Evolutionary conservation across 805 yeast species (phyloP), one percentile per base, ranked within the genome.

Genomic region (Metschnikowia rubicola): DNA sequence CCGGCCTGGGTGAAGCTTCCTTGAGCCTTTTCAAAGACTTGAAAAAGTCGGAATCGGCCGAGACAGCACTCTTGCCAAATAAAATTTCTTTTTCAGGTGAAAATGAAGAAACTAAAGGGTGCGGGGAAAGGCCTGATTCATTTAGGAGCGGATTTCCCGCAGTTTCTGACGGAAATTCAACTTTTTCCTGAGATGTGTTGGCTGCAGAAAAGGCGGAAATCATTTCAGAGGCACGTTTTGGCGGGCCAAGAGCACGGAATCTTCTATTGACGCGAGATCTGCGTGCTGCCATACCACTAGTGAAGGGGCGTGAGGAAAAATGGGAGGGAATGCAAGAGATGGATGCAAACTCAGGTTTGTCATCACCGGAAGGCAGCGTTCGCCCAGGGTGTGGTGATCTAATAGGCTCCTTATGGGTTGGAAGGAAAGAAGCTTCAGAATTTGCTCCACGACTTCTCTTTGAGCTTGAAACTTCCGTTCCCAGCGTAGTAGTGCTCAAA

Each of bases 231-330:
- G 76, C 68, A 41, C 83, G 59, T 52, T 75, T 70, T 1, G 83
- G 82, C 10, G 81, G 81, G 2, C 83, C 83, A 35, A 79, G 51
- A 3, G 53, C 38, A 32, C 41, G 43, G 43, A 71, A 68, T 31
- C 77, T 62, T 47, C 75, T 63, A 1, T 67, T 52, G 10, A 71
- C 65, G 39, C 71, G 58, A 30, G 66, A 57, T 45, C 61, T 65
- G n/a, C 64, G 45, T 12, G 62, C 52, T 34, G 54, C 54, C 12
- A 43, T 35, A 3, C 50, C 51, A 21, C 29, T 39, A 8, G 52
- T 42, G 2, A 15, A 4, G 6, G 52, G 52, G 9, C 46, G 47
- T 19, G 44, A 31, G 21, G 32, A 34, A 35, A 4, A 7, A 21
- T 21, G 9, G 11, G 31, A 30, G 9, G 21, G 7, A 21, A 21